phyloP scores from a whole-genome alignment of 2,329 filamentous ascomycete species.

The Phaeoacremonium minimum region DNA sequence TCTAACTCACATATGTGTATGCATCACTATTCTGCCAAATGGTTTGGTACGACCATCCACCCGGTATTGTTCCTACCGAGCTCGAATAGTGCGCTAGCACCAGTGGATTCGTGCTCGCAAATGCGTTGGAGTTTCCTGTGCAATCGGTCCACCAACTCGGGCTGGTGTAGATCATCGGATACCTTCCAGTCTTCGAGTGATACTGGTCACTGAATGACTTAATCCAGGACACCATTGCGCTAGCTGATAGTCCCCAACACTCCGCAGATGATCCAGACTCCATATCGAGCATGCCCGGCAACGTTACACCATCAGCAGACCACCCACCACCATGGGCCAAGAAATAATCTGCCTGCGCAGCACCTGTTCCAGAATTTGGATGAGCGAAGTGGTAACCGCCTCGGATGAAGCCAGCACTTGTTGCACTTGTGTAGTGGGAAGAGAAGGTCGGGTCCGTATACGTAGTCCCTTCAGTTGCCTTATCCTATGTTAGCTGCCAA shows the following conservation, averaged over 20 bases:
- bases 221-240: slow-evolving; percentile 49
- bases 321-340: slow-evolving; percentile 48
- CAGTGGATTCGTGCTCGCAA: slow-evolving; percentile 39
- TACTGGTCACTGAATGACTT: slow-evolving; percentile 48
- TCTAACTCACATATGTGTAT: slow-evolving; percentile 40
- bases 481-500: not conserved
- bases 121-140: slow-evolving; percentile 43
- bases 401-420: slow-evolving; percentile 45
- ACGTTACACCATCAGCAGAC: slow-evolving; percentile 46
- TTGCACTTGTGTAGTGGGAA: slow-evolving; percentile 43
- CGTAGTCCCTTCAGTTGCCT: slow-evolving; percentile 49
- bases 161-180: slow-evolving; percentile 49
- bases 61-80: slow-evolving; percentile 38
- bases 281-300: slow-evolving; percentile 54
- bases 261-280: slow-evolving; percentile 35
- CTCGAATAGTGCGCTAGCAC: slow-evolving; percentile 40
- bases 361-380: slow-evolving; percentile 35
- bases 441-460: slow-evolving; percentile 41
- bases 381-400: slow-evolving; percentile 54
- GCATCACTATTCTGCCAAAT: slow-evolving; percentile 50
- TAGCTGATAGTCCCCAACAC: slow-evolving; percentile 40
- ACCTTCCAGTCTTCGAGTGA: slow-evolving; percentile 35
- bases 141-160: slow-evolving; percentile 50
- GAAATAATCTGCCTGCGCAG: slow-evolving; percentile 47
- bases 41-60: slow-evolving; percentile 46